Evolutionary conservation across 2,329 filamentous ascomycete species (phyloP), one percentile per base, ranked within the genome.

Genomic region (Epichloe festucae): DNA sequence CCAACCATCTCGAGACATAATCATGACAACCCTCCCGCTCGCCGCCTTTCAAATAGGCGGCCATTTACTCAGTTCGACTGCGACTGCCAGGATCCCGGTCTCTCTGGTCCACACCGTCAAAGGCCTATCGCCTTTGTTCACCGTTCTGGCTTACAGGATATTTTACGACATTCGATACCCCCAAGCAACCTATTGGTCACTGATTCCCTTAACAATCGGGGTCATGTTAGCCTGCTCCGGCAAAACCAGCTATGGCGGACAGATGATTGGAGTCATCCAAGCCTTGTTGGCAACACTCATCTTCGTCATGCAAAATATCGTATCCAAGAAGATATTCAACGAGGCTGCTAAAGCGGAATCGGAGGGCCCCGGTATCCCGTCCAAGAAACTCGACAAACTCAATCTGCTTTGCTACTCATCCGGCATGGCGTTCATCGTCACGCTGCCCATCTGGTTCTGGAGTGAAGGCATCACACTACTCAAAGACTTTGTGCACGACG

Each of bases 91-190:
- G 65, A 97, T 98, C 51, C 91, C 93, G 0, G 93, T 98, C 1
- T 97, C 93, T 6, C 78, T 98, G 38, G 93, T 98, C 3, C 93
- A 98, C 69, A 98, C 93, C 1, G 97, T 98, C 70, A 98, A 98
- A 71, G 93, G 93, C 7, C 80, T 98, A 27, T 97, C 91, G 3
- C 93, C 93, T 4, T 75, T 98, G 7, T 94, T 98, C 66, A 98
- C 93, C 0, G 93, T 98, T 42, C 68, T 95, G 51, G 93, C 93
- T 49, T 98, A 98, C 65, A 84, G 93, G 50, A 69, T 95, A 57
- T 76, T 96, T 63, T 95, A 91, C 70, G 78, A 89, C 60, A 94
- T 97, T 55, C 82, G 80, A 58, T 97, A 98, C 67, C 89, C 89
- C 1, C 75, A 76, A 36, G 82, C 89, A 6, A 97, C 91, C 2